Evolutionary conservation across 2,329 filamentous ascomycete species (phyloP).

Genomic region (Phyllosticta ampelicida): DNA sequence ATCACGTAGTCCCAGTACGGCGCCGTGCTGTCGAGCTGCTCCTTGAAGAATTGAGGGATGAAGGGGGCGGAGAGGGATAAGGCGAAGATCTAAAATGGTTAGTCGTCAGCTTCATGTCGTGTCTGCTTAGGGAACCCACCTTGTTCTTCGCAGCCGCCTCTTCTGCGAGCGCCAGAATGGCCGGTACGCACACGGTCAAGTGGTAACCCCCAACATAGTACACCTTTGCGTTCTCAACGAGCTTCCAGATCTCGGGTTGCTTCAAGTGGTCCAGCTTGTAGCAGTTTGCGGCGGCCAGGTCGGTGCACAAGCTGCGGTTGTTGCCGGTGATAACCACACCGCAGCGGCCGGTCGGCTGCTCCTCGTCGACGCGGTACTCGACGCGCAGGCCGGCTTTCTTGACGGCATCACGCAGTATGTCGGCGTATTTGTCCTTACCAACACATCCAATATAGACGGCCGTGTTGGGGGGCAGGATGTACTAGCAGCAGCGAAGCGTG

Average conservation of each 20-base stretch:
- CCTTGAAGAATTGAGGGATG: slow-evolving; percentile 97
- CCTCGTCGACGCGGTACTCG: slow-evolving; percentile 86
- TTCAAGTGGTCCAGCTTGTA: slow-evolving; percentile 93
- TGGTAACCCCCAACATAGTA: slow-evolving; percentile 97
- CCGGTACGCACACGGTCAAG: slow-evolving; percentile 87
- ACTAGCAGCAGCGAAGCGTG: slow-evolving; percentile 41
- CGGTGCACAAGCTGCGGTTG: slow-evolving; percentile 88
- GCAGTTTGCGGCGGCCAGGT: slow-evolving; percentile 91
- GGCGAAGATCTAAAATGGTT: slow-evolving; percentile 50
- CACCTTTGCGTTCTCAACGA: slow-evolving; percentile 77
- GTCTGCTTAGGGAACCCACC: slow-evolving; percentile 38
- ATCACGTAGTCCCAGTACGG: slow-evolving; percentile 95
- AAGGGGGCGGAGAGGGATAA: slow-evolving; percentile 92
- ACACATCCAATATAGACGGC: slow-evolving; percentile 91
- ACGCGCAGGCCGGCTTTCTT: slow-evolving; percentile 80
- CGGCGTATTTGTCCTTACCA: slow-evolving; percentile 90
- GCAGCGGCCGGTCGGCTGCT: slow-evolving; percentile 80
- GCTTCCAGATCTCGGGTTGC: slow-evolving; percentile 79
- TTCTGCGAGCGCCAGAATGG: slow-evolving; percentile 80
- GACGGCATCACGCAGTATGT: slow-evolving; percentile 76
- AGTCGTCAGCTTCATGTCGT: slow-evolving; percentile 57
- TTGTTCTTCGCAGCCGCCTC: slow-evolving; percentile 87
- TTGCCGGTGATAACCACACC: slow-evolving; percentile 95
- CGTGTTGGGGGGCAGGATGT: slow-evolving; percentile 81
- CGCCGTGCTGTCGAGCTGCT: slow-evolving; percentile 72